These are phyloP conservation scores for Zea mays DNA, from an alignment of 176 grass and related monocot genomes.

Conservation along the genomic window DNA sequence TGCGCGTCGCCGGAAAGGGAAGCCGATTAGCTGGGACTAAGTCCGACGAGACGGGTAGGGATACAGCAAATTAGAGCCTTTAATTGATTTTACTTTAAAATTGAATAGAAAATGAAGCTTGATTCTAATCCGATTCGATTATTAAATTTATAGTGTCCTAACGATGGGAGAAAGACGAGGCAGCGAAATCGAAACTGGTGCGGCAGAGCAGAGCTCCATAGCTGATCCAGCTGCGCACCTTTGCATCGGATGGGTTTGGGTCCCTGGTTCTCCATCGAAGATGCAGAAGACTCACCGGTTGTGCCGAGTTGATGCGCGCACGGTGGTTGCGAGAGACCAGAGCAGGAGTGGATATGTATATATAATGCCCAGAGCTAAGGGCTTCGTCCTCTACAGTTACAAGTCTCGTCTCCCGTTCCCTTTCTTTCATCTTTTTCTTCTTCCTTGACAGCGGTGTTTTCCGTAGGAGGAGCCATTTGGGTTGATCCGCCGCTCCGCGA, in stretches of 20 bases:
- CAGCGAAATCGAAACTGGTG: not conserved
- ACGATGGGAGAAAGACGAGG: not conserved
- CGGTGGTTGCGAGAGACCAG: not conserved
- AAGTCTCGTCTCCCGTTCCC: not conserved
- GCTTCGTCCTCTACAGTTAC: not conserved
- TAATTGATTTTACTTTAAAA: too few relatives aligned
- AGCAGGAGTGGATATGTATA: not conserved
- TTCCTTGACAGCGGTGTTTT: too few relatives aligned
- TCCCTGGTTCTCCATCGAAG: constrained; percentile 32
- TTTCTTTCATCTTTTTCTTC: not conserved
- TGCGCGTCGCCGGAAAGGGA: constrained; percentile 33
- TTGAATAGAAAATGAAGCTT: too few relatives aligned
- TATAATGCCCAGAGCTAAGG: not conserved
- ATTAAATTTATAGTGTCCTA: too few relatives aligned
- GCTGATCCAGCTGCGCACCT: constrained; percentile 29
- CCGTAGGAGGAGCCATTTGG: too few relatives aligned
- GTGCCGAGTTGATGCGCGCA: not conserved
- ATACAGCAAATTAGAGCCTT: too few relatives aligned
- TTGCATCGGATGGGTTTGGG: constrained; percentile 67
- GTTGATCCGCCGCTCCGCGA: not conserved
- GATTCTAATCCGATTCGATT: too few relatives aligned
- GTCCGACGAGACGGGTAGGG: too few relatives aligned
- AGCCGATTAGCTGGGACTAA: not conserved
- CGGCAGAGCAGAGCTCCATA: not conserved
- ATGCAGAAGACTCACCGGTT: constrained; percentile 20